These are phyloP conservation scores for Macadamia tetraphylla DNA, from an alignment of 164 flowering plant species.

Conservation along the genomic window DNA sequence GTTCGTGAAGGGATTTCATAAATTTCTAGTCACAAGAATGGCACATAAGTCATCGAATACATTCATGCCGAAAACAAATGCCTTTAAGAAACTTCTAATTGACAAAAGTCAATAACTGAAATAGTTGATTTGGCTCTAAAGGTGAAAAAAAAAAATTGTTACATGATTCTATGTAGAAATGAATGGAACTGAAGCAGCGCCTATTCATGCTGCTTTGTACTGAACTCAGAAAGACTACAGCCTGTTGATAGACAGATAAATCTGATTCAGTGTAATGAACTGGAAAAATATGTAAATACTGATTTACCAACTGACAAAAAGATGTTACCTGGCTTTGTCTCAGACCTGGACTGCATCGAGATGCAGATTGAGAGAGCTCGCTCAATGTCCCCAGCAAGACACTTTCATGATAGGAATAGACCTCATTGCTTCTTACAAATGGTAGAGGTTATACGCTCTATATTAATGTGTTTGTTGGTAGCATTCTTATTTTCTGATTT, in stretches of 20 bases:
- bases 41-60: not conserved
- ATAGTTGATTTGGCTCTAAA: no score
- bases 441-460: slow-evolving; percentile 41
- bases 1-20: not conserved
- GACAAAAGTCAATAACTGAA: no score
- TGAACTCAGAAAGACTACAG: not conserved
- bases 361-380: slow-evolving; percentile 57
- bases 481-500: not conserved
- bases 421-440: slow-evolving; percentile 73
- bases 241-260: not conserved
- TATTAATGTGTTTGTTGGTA: not conserved
- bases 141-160: no score
- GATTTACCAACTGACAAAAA: slow-evolving; percentile 3
- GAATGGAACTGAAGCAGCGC: no score
- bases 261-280: not conserved
- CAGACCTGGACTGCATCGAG: slow-evolving; percentile 47
- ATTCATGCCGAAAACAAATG: not conserved
- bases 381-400: slow-evolving; percentile 52
- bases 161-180: no score
- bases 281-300: not conserved
- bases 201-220: not conserved
- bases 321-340: slow-evolving; percentile 11
- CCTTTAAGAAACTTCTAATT: not conserved
- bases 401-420: slow-evolving; percentile 34
- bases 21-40: not conserved